A percentile compares a stretch with the other conserved stretches of the same genome.
These are phyloP conservation scores for Pythium sp. DNA, from an alignment of 352 stramenopile genomes.

Conservation along the genomic window DNA sequence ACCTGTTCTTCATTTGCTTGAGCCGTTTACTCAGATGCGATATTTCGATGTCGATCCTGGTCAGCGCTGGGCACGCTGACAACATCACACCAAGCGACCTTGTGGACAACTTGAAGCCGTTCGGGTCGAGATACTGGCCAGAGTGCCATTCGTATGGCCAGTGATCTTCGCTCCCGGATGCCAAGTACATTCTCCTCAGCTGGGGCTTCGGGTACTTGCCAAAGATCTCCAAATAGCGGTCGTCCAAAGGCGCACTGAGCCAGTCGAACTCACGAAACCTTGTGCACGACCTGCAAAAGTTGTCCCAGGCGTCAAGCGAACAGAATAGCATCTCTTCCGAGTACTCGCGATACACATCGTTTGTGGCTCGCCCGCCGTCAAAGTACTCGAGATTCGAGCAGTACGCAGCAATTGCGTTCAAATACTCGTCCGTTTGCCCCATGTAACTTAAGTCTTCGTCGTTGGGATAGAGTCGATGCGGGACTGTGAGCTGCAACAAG, in stretches of 20 bases:
- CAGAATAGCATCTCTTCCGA: too few relatives aligned
- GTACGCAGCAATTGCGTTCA: too few relatives aligned
- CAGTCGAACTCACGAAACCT: neutral
- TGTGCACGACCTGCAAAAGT: neutral
- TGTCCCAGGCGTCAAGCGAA: neutral
- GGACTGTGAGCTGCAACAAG: too few relatives aligned
- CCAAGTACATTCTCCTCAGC: neutral
- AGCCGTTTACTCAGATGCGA: neutral
- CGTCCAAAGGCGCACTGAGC: neutral
- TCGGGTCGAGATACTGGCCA: neutral
- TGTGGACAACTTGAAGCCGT: neutral
- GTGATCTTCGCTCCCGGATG: neutral
- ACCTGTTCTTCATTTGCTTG: neutral
- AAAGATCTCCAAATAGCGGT: neutral
- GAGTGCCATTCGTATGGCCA: neutral
- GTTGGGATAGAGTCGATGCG: neutral
- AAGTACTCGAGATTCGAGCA: too few relatives aligned
- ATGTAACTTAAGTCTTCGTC: neutral
- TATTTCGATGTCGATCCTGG: neutral
- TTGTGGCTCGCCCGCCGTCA: neutral
- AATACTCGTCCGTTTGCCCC: too few relatives aligned
- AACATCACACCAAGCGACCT: neutral
- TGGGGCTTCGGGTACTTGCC: neutral
- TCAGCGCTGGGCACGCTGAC: neutral
- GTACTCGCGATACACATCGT: neutral